Percentiles rank a stretch among this genome's conserved stretches.
Evolutionary conservation across 2,329 filamentous ascomycete genomes (phyloP).

Genomic region (Canariomyces notabilis): DNA sequence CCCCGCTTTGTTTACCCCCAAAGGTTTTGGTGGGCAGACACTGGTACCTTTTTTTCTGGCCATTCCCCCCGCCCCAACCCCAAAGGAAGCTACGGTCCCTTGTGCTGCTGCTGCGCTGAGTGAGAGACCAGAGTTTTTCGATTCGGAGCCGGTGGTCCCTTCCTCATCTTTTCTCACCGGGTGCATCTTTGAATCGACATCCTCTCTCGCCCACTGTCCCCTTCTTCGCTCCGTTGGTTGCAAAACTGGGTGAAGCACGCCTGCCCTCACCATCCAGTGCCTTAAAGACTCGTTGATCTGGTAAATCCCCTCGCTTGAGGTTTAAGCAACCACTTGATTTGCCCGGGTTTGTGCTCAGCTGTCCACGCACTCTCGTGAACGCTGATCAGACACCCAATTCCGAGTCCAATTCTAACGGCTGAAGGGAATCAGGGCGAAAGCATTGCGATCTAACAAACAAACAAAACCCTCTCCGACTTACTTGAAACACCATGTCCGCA

Average conservation of each 20-base stretch:
- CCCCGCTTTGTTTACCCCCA: constrained; percentile 28
- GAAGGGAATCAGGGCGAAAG: constrained; percentile 6
- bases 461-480: constrained; percentile 15
- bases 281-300: constrained; percentile 12
- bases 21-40: constrained; percentile 24
- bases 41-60: constrained; percentile 21
- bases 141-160: constrained; percentile 17
- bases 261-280: neutral
- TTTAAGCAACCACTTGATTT: constrained; percentile 2
- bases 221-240: constrained; percentile 7
- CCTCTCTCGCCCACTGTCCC: constrained; percentile 8
- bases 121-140: constrained; percentile 17
- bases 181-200: constrained; percentile 10
- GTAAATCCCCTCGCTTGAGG: constrained; percentile 16
- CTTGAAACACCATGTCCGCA: constrained; percentile 69
- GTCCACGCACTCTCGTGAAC: constrained; percentile 9
- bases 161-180: constrained; percentile 11
- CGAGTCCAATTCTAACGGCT: constrained; percentile 4
- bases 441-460: constrained; percentile 10
- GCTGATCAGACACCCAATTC: neutral
- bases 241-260: neutral
- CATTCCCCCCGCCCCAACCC: constrained; percentile 15
- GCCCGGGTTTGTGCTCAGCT: constrained; percentile 1
- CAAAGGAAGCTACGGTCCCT: constrained; percentile 17
- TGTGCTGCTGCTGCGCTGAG: constrained; percentile 14